phyloP scores from a whole-genome alignment of 176 grass and related monocot species.

The Ensete glaucum region DNA sequence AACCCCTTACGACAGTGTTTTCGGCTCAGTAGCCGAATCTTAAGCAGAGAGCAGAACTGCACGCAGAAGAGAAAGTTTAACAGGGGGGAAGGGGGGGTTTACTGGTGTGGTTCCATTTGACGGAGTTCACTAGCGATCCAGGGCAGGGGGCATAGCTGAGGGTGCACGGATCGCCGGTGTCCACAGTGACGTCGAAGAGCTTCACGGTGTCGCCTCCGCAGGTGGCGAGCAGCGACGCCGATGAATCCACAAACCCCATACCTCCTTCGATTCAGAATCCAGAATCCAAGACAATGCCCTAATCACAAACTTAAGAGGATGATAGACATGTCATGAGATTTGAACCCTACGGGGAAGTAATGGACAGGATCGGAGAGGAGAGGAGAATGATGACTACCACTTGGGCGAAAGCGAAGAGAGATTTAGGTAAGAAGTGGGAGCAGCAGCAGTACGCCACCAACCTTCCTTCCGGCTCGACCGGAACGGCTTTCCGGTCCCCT shows the following conservation, averaged over 20 bases:
- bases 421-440: too few species aligned
- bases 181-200: conserved; percentile 69
- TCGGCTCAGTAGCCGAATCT: neutral
- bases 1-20: neutral
- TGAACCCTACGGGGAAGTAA: too few species aligned
- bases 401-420: too few species aligned
- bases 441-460: too few species aligned
- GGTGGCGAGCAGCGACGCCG: conserved; percentile 61
- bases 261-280: neutral
- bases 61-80: neutral
- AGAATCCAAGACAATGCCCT: neutral
- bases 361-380: too few species aligned
- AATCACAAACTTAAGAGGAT: neutral
- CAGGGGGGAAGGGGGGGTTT: conserved; percentile 3
- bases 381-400: too few species aligned
- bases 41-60: neutral
- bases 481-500: too few species aligned
- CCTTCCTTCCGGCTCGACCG: too few species aligned
- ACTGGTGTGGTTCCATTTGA: conserved; percentile 98
- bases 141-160: conserved; percentile 64
- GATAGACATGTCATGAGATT: too few species aligned
- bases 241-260: conserved; percentile 83
- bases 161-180: conserved; percentile 75
- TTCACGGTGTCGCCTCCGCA: conserved; percentile 92
- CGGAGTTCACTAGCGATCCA: conserved; percentile 54